Percentiles rank a stretch among this genome's conserved stretches.
Evolutionary conservation across 345 rosid species (phyloP).

Genomic region (Kandelia obovata): DNA sequence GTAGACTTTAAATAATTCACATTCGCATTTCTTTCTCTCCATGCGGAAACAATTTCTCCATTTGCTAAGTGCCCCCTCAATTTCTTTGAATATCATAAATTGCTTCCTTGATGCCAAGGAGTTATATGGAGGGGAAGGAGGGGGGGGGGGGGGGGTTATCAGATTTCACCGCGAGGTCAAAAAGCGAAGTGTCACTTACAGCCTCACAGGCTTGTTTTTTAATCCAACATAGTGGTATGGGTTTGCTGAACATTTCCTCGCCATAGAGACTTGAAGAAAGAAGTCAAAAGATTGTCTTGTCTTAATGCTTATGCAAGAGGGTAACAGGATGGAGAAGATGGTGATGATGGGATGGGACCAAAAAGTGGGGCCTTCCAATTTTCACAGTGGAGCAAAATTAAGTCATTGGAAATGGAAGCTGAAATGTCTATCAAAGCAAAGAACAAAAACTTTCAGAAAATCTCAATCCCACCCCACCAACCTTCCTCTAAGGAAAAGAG

Average conservation of each 20-base stretch:
- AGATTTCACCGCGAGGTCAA: no score
- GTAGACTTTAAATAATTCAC: no score
- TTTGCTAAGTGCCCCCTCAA: no score
- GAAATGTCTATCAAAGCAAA: conserved; percentile 48
- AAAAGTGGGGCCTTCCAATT: conserved; percentile 36
- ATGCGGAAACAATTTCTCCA: no score
- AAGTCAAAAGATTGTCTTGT: conserved; percentile 7
- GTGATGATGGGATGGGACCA: conserved; percentile 13
- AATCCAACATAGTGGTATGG: not conserved
- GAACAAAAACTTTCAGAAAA: conserved; percentile 13
- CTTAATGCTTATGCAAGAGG: conserved; percentile 8
- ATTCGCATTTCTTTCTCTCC: no score
- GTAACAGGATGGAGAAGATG: conserved; percentile 16
- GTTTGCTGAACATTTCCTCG: conserved; percentile 21
- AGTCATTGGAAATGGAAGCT: conserved; percentile 45
- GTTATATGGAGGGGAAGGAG: not conserved
- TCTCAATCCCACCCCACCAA: conserved; percentile 33
- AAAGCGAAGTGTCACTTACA: no score
- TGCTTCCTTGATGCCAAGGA: not conserved
- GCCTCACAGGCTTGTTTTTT: not conserved
- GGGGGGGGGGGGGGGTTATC: not conserved
- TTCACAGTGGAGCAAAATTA: conserved; percentile 30
- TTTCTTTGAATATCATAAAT: not conserved
- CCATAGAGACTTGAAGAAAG: conserved; percentile 4
- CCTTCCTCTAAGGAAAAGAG: conserved; percentile 10